A percentile compares a stretch with the other conserved stretches of the same genome.
phyloP scores from a whole-genome alignment of 345 rosid species.

The Melaleuca quinquenervia region DNA sequence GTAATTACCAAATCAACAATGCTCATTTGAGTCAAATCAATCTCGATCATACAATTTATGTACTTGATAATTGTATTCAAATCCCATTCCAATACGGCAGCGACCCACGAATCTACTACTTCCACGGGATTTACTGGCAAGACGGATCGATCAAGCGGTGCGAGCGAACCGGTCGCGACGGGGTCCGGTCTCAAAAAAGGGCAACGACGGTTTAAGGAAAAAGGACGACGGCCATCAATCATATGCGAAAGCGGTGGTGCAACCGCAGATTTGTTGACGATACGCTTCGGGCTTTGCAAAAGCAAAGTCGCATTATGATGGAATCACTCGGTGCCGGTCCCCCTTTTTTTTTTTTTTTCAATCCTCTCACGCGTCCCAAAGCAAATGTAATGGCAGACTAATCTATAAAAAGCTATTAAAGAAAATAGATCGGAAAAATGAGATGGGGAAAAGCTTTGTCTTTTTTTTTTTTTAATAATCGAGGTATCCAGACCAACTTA shows the following conservation, averaged over 20 bases:
- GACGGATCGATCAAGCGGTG: background rate
- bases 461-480: too few relatives aligned
- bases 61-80: background rate
- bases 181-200: background rate
- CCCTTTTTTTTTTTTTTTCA: too few relatives aligned
- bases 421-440: rapidly evolving
- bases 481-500: too few relatives aligned
- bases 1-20: background rate
- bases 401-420: background rate
- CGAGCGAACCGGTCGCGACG: background rate
- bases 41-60: background rate
- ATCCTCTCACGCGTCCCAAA: background rate
- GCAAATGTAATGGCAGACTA: background rate
- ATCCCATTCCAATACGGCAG: background rate
- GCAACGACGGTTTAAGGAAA: background rate
- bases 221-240: background rate
- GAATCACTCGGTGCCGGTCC: background rate
- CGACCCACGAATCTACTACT: background rate
- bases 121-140: background rate
- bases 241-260: background rate
- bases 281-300: background rate
- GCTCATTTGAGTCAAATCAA: background rate
- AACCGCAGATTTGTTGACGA: background rate
- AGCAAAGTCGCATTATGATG: background rate
- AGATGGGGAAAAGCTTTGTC: background rate